Percentiles rank a stretch among this genome's conserved stretches.
These are phyloP conservation scores for Linaria vulgaris DNA, from an alignment of 257 asterid species.

Conservation along the genomic window DNA sequence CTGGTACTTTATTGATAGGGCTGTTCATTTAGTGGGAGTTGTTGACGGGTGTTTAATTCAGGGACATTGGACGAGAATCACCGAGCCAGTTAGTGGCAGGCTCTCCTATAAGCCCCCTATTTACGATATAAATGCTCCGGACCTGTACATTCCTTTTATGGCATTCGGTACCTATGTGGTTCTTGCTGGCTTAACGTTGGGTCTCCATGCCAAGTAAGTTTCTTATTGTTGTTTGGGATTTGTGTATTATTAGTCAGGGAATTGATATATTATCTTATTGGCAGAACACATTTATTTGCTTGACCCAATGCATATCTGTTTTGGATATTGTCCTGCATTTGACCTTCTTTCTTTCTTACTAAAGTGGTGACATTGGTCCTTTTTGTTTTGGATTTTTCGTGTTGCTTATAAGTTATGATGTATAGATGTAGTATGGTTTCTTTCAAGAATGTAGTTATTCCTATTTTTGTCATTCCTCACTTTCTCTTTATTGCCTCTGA, in stretches of 20 bases:
- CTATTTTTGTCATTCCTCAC: too few species aligned
- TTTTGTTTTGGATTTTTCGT: too few species aligned
- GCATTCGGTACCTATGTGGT: constrained; percentile 57
- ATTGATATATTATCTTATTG: constrained; percentile 1
- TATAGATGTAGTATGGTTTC: not conserved
- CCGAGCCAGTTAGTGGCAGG: constrained; percentile 61
- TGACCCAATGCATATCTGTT: not conserved
- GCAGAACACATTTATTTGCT: not conserved
- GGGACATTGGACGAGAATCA: constrained; percentile 65
- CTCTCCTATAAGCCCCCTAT: constrained; percentile 58
- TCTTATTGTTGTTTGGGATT: not conserved
- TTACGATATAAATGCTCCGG: constrained; percentile 59
- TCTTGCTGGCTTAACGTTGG: constrained; percentile 51
- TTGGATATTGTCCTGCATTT: too few species aligned
- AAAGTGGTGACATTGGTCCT: too few species aligned
- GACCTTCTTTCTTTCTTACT: too few species aligned
- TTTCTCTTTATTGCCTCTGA: too few species aligned
- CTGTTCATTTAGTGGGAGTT: not conserved
- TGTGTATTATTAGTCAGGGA: constrained; percentile 4
- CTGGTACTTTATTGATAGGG: not conserved
- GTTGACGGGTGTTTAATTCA: constrained; percentile 24
- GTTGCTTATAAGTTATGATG: not conserved
- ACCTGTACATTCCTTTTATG: constrained; percentile 56
- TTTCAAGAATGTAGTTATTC: not conserved
- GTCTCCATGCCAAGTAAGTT: constrained; percentile 55